A percentile compares a stretch with the other conserved stretches of the same genome.
phyloP scores from a whole-genome alignment of 208 protist species.

The Spongospora subterranea region DNA sequence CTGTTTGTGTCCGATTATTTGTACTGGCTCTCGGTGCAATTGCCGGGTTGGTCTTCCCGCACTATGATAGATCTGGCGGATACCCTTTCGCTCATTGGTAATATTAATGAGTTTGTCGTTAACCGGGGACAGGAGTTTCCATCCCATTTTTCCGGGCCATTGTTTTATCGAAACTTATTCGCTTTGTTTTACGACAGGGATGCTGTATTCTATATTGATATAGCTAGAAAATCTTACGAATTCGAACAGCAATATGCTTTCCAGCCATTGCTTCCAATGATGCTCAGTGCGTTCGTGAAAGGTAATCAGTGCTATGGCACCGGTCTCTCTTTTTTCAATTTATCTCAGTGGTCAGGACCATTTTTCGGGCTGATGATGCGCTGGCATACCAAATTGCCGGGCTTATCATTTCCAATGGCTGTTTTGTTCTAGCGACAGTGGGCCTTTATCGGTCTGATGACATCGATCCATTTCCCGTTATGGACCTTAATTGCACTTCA shows the following conservation, averaged over 20 bases:
- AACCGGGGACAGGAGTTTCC: no score
- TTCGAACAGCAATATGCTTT: conserved; percentile 57
- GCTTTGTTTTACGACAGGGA: background rate
- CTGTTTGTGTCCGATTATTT: background rate
- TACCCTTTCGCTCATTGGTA: background rate
- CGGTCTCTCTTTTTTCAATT: background rate
- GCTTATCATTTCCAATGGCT: conserved; percentile 32
- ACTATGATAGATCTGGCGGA: conserved; percentile 14
- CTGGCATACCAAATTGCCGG: background rate
- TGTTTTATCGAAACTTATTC: background rate
- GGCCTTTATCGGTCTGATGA: background rate
- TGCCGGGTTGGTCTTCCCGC: background rate
- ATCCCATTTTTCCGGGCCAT: no score
- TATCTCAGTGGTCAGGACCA: background rate
- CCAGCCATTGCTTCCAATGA: conserved; percentile 30
- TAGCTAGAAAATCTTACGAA: background rate
- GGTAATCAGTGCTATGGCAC: background rate
- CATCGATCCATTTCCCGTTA: background rate
- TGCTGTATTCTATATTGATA: conserved; percentile 38
- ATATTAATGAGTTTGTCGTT: no score
- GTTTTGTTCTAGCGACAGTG: background rate
- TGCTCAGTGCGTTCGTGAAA: background rate
- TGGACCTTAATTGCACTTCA: background rate
- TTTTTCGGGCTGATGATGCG: background rate
- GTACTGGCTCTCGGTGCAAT: background rate